Base-by-base conservation (phyloP, 192 early-diverging fungal genomes). In the Jimgerdemannia flammicorona region DNA sequence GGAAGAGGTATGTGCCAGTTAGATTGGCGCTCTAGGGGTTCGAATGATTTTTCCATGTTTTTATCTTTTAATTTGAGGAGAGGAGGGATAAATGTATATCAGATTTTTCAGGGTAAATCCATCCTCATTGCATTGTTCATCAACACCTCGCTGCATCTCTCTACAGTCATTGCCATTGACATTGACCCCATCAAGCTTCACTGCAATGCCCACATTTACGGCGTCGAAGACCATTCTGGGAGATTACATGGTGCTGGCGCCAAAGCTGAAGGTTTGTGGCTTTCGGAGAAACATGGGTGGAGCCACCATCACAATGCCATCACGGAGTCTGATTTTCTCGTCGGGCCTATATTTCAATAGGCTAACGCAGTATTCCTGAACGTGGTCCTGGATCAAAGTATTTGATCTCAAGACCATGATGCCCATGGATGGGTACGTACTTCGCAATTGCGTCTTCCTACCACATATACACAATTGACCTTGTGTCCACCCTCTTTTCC, bases 351-450 rank as follows among this genome's bases (percentile, higher is more conserved):
- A 39, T 63, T 74, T 85, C 49, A 66, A 73, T 44, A 91, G 83
- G 96, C 95, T 2, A 95, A 98, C 77, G 91, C 89, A 0, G 93
- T 98, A 19, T 99, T 97, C 74, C 78, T 99, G 75, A 97, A 94
- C 70, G 97, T 69, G 95, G 94, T 0, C 95, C 95, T 70, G 80
- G 89, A 65, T 79, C 6, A 75, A 86, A 0, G 80, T 81, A 4
- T 95, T 86, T 87, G 87, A 94, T 78, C 70, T 96, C 29, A 84
- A 91, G 70, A 78, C 84, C 41, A 93, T 92, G 87, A 90, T 94
- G 72, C 88, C 90, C 40, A 84, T 94, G 65, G 85, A 93, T 72
- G 91, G 93, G 91, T 91, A 90, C 77, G 76, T 65, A 67, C 6
- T 64, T 3, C 49, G 17, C 66, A 77, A 63, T 14, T 17, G 49